Evolutionary conservation across 192 early-diverging fungal species (phyloP).

Genomic region (Umbelopsis ramanniana): DNA sequence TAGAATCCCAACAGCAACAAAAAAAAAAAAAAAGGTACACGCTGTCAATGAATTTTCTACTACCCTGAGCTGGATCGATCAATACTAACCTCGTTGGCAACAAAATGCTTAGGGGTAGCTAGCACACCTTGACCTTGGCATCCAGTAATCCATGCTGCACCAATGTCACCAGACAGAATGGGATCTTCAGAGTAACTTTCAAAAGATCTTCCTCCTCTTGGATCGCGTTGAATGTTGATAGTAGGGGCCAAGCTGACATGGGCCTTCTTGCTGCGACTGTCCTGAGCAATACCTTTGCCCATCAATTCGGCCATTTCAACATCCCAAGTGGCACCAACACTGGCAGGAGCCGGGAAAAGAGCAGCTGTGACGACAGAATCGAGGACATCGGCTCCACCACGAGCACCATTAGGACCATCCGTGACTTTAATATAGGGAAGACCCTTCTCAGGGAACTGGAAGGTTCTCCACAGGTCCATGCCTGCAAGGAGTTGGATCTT

Average conservation of each 20-base stretch:
- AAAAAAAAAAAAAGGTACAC: not conserved
- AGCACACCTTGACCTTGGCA: slow-evolving; percentile 1
- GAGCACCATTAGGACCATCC: slow-evolving; percentile 32
- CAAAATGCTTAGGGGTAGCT: slow-evolving; percentile 7
- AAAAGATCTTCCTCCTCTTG: slow-evolving; percentile 17
- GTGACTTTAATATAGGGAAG: slow-evolving; percentile 19
- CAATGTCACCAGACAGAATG: slow-evolving; percentile 2
- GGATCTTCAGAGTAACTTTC: slow-evolving; percentile 4
- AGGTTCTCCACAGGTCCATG: slow-evolving; percentile 24
- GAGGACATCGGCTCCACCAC: slow-evolving; percentile 5
- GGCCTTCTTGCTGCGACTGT: slow-evolving; percentile 22
- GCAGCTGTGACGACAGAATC: slow-evolving; percentile 10
- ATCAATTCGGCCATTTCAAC: slow-evolving; percentile 13
- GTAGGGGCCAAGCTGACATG: slow-evolving; percentile 6
- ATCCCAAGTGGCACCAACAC: slow-evolving; percentile 22
- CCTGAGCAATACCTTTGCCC: slow-evolving; percentile 27
- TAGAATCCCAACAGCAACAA: not conserved
- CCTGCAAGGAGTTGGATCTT: slow-evolving; percentile 25
- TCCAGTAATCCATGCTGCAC: not conserved
- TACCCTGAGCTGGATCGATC: not conserved
- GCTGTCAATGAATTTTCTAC: not conserved
- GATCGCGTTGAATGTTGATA: slow-evolving; percentile 11
- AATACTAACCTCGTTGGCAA: slow-evolving; percentile 13
- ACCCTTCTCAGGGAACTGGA: slow-evolving; percentile 4
- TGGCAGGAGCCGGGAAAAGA: not conserved